These are phyloP conservation scores for Candida khao-thaluensis DNA, from an alignment of 805 yeast species.

Conservation along the genomic window DNA sequence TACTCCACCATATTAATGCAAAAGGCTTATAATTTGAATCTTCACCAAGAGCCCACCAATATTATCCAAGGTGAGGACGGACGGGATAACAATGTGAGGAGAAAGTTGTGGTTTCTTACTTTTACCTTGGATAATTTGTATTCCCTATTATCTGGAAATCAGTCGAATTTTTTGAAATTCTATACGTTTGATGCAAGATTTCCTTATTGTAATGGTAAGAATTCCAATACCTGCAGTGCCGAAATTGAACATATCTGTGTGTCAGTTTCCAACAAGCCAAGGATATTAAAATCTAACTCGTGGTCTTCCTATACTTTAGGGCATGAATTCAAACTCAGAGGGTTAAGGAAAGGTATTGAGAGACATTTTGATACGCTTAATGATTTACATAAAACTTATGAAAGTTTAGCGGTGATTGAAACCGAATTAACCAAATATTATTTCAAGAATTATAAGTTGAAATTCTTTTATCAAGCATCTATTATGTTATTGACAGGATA, in stretches of 20 bases:
- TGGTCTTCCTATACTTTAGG: background rate
- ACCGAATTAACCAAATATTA: conserved; percentile 5
- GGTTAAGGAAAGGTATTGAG: conserved; percentile 2
- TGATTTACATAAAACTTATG: background rate
- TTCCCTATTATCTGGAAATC: conserved; percentile 33
- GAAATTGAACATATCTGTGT: conserved; percentile 29
- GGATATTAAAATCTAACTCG: background rate
- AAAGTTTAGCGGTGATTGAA: background rate
- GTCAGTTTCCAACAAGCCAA: background rate
- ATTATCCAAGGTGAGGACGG: conserved; percentile 16
- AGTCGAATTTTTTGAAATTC: conserved; percentile 28
- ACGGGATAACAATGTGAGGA: conserved; percentile 23
- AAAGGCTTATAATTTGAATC: conserved; percentile 64
- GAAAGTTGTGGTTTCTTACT: conserved; percentile 38
- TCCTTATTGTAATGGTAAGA: conserved; percentile 33
- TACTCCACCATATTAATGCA: conserved; percentile 56
- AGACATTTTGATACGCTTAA: conserved; percentile 2
- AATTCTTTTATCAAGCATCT: conserved; percentile 8
- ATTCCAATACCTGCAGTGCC: conserved; percentile 30
- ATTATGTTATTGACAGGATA: conserved; percentile 3
- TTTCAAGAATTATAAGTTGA: conserved; percentile 7
- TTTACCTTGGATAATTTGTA: conserved; percentile 24
- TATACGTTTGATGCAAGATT: conserved; percentile 26
- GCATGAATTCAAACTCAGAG: background rate
- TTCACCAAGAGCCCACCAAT: conserved; percentile 62